Evolutionary conservation across 2,329 filamentous ascomycete species (phyloP), one percentile per base, ranked within the genome.

Genomic region (Paraphaeosphaeria sporulosa): DNA sequence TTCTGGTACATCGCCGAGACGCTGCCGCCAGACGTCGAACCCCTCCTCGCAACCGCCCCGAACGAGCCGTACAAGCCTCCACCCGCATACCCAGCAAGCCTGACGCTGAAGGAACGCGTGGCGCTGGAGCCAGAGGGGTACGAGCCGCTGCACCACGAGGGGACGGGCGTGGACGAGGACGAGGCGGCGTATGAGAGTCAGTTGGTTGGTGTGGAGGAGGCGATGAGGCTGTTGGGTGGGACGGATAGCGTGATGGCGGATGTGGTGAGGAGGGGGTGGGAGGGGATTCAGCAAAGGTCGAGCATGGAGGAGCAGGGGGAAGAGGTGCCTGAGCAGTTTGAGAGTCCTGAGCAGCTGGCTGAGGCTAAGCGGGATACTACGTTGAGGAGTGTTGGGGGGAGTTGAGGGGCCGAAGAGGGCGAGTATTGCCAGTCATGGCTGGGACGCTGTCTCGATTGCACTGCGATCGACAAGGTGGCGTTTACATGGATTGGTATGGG

Each of bases 1-100:
- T 82, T 78, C 63, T 83, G 81, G 81, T 83, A 82, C 62, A 74
- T 80, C 36, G 79, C 80, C 2, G 82, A 84, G 62, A 82, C 80
- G 0, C 67, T 84, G 4, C 79, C 81, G 1, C 79, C 79, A 2
- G 64, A 66, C 8, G 55, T 78, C 4, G 76, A 79, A 58, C 61
- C 56, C 17, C 68, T 66, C 30, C 61, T 73, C 1, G 65, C 67
- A 23, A 67, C 67, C 3, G 57, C 68, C 32, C 58, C 62, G 2
- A 67, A 65, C 32, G 67, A 67, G 2, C 62, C 71, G 17, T 82
- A 82, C 54, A 75, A 71, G 49, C 61, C 72, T 4, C 81, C 82
- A 1, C 73, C 75, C 0, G 57, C 73, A 0, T 83, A 74, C 61
- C 78, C 80, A 0, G 40, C 44, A 1, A 60, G 67, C 9, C 58